These are phyloP conservation scores for Fraxinus baroniana DNA, from an alignment of 305 asterid genomes.

Conservation along the genomic window DNA sequence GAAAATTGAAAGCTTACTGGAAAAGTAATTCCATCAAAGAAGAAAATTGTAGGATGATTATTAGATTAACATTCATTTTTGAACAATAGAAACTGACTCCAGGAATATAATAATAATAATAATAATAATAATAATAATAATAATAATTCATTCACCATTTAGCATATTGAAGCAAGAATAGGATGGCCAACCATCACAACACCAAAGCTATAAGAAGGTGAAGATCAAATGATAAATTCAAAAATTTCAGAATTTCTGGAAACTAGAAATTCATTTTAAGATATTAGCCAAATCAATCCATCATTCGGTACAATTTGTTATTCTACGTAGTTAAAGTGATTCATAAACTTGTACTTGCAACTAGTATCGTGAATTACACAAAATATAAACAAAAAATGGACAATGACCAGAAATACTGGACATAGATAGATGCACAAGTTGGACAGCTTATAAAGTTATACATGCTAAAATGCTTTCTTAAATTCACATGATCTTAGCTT, in stretches of 20 bases:
- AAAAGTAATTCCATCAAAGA: conserved; percentile 8
- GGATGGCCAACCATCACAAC: neutral
- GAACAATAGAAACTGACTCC: conserved; percentile 14
- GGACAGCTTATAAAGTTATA: neutral
- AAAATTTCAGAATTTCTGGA: neutral
- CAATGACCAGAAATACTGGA: neutral
- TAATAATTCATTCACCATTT: conserved; percentile 1
- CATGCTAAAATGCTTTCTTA: neutral
- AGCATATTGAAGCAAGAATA: conserved; percentile 6
- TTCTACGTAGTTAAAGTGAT: neutral
- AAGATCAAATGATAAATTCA: neutral
- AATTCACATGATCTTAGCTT: conserved; percentile 7
- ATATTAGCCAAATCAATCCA: neutral
- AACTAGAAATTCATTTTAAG: neutral
- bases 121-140: neutral
- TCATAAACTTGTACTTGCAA: neutral
- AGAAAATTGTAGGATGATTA: conserved; percentile 1
- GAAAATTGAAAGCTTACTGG: conserved; percentile 2
- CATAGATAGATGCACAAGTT: neutral
- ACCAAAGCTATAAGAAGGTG: neutral
- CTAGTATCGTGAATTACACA: neutral
- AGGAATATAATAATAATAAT: neutral
- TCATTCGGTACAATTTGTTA: neutral
- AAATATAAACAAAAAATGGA: neutral
- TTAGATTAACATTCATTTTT: conserved; percentile 19